Conservation (phyloP, 2,329 filamentous ascomycete genomes). For the Ceratocystis cubensis region DNA sequence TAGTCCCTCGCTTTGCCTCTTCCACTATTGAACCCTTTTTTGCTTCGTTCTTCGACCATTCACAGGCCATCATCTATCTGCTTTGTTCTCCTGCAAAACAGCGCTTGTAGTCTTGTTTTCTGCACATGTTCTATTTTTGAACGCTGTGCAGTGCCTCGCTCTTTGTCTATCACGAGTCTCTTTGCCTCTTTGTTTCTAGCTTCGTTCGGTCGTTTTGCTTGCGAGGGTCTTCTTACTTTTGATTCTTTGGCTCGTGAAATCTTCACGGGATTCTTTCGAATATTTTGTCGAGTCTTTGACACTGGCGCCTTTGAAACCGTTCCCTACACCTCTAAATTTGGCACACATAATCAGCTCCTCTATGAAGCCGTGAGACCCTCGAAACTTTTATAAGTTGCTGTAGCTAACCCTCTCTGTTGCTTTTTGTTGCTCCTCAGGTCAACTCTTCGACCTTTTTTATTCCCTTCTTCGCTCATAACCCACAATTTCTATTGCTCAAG, state of each 20-base stretch:
- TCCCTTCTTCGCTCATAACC: conserved; percentile 4
- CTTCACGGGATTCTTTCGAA: not conserved
- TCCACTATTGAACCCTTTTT: not conserved
- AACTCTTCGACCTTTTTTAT: not conserved
- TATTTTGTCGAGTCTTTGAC: not conserved
- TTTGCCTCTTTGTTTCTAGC: conserved; percentile 8
- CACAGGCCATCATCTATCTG: not conserved
- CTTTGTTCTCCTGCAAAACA: not conserved
- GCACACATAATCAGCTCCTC: not conserved
- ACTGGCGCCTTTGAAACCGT: no score
- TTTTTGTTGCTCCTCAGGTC: conserved; percentile 7
- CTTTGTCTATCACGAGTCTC: conserved; percentile 7
- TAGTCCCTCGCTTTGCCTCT: not conserved
- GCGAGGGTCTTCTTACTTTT: not conserved
- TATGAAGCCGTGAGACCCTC: not conserved
- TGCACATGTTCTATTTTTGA: conserved; percentile 10
- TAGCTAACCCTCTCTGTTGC: conserved; percentile 10
- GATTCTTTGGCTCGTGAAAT: not conserved
- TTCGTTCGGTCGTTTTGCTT: not conserved
- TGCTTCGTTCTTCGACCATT: not conserved
- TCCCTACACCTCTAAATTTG: not conserved
- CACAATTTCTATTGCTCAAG: not conserved
- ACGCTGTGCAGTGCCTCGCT: not conserved
- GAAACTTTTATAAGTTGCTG: conserved; percentile 8
- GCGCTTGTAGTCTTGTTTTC: not conserved